A percentile compares a stretch with the other conserved stretches of the same genome.
phyloP scores from a whole-genome alignment of 352 stramenopile species.

The Phytophthora nicotianae region DNA sequence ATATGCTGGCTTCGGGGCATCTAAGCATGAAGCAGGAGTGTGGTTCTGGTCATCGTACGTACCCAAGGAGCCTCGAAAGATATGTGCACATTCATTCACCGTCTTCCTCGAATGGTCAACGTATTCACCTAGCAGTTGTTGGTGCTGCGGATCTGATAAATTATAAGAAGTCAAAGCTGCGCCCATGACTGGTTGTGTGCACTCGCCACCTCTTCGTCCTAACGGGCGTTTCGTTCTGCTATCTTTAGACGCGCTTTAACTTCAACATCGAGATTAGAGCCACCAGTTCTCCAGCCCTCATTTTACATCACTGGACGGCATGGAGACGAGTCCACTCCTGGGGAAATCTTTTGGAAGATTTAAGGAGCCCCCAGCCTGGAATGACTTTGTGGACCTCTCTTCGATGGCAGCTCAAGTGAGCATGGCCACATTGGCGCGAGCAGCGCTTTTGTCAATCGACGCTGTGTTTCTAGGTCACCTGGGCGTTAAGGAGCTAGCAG shows the following conservation, averaged over 20 bases:
- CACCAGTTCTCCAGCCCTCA: neutral
- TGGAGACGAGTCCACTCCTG: conserved; percentile 62
- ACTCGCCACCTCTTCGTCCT: neutral
- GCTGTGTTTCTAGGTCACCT: conserved; percentile 80
- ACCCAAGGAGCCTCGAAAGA: conserved; percentile 42
- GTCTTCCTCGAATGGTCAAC: conserved; percentile 49
- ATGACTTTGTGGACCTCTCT: conserved; percentile 65
- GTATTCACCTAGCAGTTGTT: conserved; percentile 62
- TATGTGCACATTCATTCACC: conserved; percentile 61
- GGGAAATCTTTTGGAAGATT: conserved; percentile 22
- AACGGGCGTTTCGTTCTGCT: conserved; percentile 12
- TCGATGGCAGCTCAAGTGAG: conserved; percentile 71
- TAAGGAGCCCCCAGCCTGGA: conserved; percentile 40
- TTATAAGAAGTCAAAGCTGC: conserved; percentile 33
- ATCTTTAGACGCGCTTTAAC: conserved; percentile 13
- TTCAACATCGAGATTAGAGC: conserved; percentile 9
- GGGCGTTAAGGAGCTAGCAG: conserved; percentile 72
- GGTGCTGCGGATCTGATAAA: conserved; percentile 29
- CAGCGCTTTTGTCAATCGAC: conserved; percentile 73
- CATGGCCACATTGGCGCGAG: conserved; percentile 62
- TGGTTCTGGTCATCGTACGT: conserved; percentile 36
- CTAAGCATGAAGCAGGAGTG: conserved; percentile 10
- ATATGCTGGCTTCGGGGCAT: conserved; percentile 33
- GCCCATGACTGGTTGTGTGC: conserved; percentile 8
- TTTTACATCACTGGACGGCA: conserved; percentile 14